Evolutionary conservation across 495 filamentous ascomycete species (phyloP), one percentile per base, ranked within the genome.

Genomic region (Penicilliopsis zonata): DNA sequence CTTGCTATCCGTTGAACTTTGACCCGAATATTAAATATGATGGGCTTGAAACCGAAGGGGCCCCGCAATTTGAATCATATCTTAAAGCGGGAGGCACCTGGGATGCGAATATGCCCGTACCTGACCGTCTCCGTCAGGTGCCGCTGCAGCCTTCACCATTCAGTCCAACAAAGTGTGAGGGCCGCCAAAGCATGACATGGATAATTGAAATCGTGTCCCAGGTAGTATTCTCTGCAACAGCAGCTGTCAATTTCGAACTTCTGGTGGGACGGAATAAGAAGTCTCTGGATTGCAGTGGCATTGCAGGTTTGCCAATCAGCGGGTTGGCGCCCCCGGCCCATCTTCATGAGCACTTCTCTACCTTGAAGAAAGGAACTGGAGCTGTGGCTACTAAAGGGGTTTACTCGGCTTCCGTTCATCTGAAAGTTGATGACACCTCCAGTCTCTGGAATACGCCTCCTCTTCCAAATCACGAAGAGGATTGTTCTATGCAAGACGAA

Each of bases 81-180:
- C 72, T 98, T 41, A 98, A 96, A 58, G 86, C 90, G 14, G 92
- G 85, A 10, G 86, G 82, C 13, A 76, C 62, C 33, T 98, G 85
- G 78, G 72, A 73, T 47, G 78, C 83, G 17, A 67, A 65, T 28
- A 74, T 98, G 33, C 67, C 72, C 5, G 72, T 96, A 3, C 88
- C 87, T 2, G 70, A 82, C 28, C 53, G 34, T 63, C 65, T 43
- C 22, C 52, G 27, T 12, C 28, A 30, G 27, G 18, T 15, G 3
- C 36, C 27, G 13, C 24, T 27, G 10, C 15, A 28, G 13, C 16
- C 25, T n/a, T 10, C 8, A 14, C 17, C 31, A 50, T 27, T 47
- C 55, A 29, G 13, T 39, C 47, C 35, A 41, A 41, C 14, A 36
- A 36, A 13, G 42, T 35, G 18, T 43, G 30, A 42, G 30, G 49